Conservation (phyloP, 805 yeast species). For the Nadsonia fulvescens region DNA sequence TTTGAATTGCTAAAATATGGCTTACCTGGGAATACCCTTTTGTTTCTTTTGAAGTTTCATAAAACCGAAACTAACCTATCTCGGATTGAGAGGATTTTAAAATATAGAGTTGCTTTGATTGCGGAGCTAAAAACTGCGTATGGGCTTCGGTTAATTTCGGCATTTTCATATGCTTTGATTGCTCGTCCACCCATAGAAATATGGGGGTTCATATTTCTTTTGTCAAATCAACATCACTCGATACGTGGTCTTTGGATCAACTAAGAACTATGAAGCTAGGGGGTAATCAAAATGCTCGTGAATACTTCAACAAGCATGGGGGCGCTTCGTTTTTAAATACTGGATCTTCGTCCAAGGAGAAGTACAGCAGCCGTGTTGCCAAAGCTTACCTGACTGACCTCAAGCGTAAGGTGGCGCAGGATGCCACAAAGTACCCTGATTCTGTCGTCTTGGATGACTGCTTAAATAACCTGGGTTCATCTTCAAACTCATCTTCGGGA, state of each 20-base stretch:
- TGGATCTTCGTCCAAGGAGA: slow-evolving; percentile 44
- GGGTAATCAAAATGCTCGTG: slow-evolving; percentile 77
- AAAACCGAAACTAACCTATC: no score
- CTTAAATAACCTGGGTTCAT: slow-evolving; percentile 14
- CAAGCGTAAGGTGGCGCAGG: slow-evolving; percentile 46
- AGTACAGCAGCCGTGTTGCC: slow-evolving; percentile 74
- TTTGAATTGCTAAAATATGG: not conserved
- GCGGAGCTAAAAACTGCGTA: slow-evolving; percentile 85
- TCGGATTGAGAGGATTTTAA: no score
- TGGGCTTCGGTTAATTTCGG: slow-evolving; percentile 98
- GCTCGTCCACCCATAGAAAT: slow-evolving; percentile 90
- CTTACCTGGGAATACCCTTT: no score
- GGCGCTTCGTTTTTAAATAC: slow-evolving; percentile 54
- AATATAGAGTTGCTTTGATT: slow-evolving; percentile 61
- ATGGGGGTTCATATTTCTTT: slow-evolving; percentile 92
- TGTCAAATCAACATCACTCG: slow-evolving; percentile 81
- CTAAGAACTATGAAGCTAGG: slow-evolving; percentile 85
- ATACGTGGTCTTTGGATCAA: slow-evolving; percentile 85
- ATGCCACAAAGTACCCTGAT: slow-evolving; percentile 55
- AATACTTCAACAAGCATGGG: slow-evolving; percentile 67
- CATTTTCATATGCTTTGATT: slow-evolving; percentile 77
- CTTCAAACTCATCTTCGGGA: slow-evolving; percentile 10
- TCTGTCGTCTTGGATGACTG: slow-evolving; percentile 41
- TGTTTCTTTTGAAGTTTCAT: no score
- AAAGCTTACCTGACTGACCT: slow-evolving; percentile 62